Conservation (phyloP, 2,329 filamentous ascomycete species). For the Fulvia fulva region DNA sequence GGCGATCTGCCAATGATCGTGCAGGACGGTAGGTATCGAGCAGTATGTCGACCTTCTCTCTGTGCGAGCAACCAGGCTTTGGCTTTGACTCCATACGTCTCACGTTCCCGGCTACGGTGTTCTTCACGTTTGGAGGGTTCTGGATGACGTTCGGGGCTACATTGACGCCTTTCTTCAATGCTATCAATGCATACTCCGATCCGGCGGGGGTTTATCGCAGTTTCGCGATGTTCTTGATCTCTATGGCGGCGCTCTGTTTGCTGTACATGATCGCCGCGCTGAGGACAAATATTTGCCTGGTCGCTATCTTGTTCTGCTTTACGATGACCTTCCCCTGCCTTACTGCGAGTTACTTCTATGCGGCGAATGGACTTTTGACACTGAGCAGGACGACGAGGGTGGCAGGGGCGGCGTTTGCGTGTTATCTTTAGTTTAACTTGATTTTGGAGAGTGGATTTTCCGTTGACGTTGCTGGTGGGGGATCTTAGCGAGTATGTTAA, state of each 20-base stretch:
- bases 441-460: slow-evolving; percentile 21
- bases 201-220: slow-evolving; percentile 11
- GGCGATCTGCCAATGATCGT: not conserved
- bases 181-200: slow-evolving; percentile 2
- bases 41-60: not conserved
- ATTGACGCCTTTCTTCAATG: slow-evolving; percentile 2
- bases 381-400: slow-evolving; percentile 7
- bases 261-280: slow-evolving; percentile 20
- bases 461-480: slow-evolving; percentile 16
- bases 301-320: slow-evolving; percentile 20
- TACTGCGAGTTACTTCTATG: slow-evolving; percentile 14
- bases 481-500: slow-evolving; percentile 19
- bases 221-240: slow-evolving; percentile 14
- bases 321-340: slow-evolving; percentile 18
- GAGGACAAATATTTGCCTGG: slow-evolving; percentile 20
- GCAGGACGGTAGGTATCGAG: not conserved
- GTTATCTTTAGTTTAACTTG: slow-evolving; percentile 18
- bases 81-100: not conserved
- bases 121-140: slow-evolving; percentile 51
- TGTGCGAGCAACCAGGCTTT: not conserved
- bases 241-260: slow-evolving; percentile 18
- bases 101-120: slow-evolving; percentile 53
- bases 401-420: slow-evolving; percentile 12
- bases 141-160: slow-evolving; percentile 43
- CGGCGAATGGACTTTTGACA: slow-evolving; percentile 7